Evolutionary conservation across 1,284 basidiomycete species (phyloP), one percentile per base, ranked within the genome.

Genomic region (Cryptococcus wingfieldii): DNA sequence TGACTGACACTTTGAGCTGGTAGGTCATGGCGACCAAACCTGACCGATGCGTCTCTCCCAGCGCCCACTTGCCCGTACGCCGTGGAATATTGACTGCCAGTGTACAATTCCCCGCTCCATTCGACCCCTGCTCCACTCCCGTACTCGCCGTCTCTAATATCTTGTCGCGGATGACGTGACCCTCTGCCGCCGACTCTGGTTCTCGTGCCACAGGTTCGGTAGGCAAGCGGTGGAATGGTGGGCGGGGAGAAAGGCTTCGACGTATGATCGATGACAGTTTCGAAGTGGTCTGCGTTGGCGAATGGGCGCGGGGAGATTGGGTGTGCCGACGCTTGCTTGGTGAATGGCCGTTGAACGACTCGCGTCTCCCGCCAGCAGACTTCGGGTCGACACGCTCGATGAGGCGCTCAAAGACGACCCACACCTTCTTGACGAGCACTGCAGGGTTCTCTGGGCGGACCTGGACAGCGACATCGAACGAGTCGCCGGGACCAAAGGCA

Each of bases 401-500:
- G 3, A 58, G 49, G 9, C 72, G 56, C 50, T 72, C 70, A 4
- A 75, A 55, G 1, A 60, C 41, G 18, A 75, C 57, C 9, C 59
- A 48, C 8, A 64, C 65, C 48, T 67, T 69, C 38, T 64, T 64
- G 8, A 73, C 51, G 5, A 49, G 31, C 0, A 63, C 56, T 4
- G 47, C 41, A 0, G 60, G 55, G 39, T 72, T 67, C 8, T 66
- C 56, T 2, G 66, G 64, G 18, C 60, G 62, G 27, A 64, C 65
- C 12, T 65, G 60, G 4, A 71, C 45, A 2, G 66, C 54, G 8
- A 72, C 38, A 3, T 58, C 46, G 28, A 73, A 53, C 8, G 45
- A 44, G 42, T 73, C 71, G 28, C 56, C 63, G 6, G 72, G 72
- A 3, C 72, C 72, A 47, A 58, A 70, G 6, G 59, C 54, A 8